Conservation (phyloP, 164 flowering plant genomes). For the Taxillus chinensis region DNA sequence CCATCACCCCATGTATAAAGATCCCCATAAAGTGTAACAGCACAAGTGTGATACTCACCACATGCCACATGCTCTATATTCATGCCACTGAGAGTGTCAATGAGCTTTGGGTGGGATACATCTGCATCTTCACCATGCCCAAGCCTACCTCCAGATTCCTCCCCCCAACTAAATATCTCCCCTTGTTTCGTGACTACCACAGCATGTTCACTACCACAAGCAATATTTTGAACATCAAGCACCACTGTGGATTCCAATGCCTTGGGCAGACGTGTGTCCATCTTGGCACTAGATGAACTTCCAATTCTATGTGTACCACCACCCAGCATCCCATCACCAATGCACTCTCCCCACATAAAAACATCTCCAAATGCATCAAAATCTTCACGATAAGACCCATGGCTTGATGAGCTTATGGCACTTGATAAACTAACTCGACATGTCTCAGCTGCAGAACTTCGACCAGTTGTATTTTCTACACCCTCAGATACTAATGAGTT, state of each 20-base stretch:
- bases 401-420: conserved; percentile 89
- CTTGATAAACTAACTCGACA: conserved; percentile 83
- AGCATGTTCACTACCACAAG: conserved; percentile 84
- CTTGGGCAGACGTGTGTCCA: conserved; percentile 67
- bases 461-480: conserved; percentile 40
- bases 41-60: conserved; percentile 92
- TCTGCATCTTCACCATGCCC: conserved; percentile 83
- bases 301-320: conserved; percentile 45
- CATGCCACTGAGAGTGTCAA: conserved; percentile 56
- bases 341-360: conserved; percentile 83
- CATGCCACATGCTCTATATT: conserved; percentile 71
- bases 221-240: conserved; percentile 67
- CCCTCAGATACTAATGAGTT: conserved; percentile 24
- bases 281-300: conserved; percentile 23
- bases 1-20: conserved; percentile 96
- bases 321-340: conserved; percentile 58
- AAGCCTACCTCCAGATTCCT: conserved; percentile 44
- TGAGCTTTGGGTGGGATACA: conserved; percentile 60
- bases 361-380: conserved; percentile 82
- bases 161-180: conserved; percentile 61
- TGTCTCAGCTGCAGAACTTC: conserved; percentile 52
- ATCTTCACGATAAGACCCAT: conserved; percentile 67
- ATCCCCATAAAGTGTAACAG: conserved; percentile 73
- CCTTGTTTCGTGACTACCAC: conserved; percentile 76
- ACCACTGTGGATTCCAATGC: conserved; percentile 63